Evolutionary conservation across 257 asterid genomes (phyloP), one percentile per base, ranked within the genome.

Genomic region (Solanum virginianum): DNA sequence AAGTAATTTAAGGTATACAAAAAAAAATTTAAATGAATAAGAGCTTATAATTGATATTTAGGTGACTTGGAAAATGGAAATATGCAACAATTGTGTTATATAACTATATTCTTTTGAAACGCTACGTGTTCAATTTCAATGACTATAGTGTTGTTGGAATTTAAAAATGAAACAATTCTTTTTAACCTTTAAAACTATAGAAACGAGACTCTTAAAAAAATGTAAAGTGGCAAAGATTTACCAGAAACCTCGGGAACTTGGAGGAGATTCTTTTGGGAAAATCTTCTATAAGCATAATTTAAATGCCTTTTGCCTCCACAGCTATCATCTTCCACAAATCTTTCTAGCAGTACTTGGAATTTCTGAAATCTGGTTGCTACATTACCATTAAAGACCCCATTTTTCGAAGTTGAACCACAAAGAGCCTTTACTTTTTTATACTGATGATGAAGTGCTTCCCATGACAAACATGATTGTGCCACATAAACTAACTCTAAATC

Each of bases 381-480:
- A 56, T 69, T 26, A 43, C 84, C 55, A 80, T 80, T 36, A 84
- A 91, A 88, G 43, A 81, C 39, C 26, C 84, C 87, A 82, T 86
- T 77, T 77, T 66, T 55, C 24, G 72, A 49, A 53, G 47, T 15
- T 63, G 77, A 88, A 10, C 20, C 36, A 12, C 82, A 68, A 57
- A 92, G 62, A 22, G 88, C 85, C 82, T 93, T 90, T 18, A 92
- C 88, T 84, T 90, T 90, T 59, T 69, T 84, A 65, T 89, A 90
- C 49, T 92, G 93, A 66, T 91, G 86, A 85, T 90, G 86, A 36
- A 94, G 90, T 59, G 93, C 91, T 70, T 92, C 98, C 95, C 96
- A 94, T 9, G 89, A 89, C 81, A 94, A 81, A 89, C 96, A 91
- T 36, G 84, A 81, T 43, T 92, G 92, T 49, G 95, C 95, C 77